Conservation (phyloP, 371 early-diverging fungal species). For the Lichtheimia ramosa region DNA sequence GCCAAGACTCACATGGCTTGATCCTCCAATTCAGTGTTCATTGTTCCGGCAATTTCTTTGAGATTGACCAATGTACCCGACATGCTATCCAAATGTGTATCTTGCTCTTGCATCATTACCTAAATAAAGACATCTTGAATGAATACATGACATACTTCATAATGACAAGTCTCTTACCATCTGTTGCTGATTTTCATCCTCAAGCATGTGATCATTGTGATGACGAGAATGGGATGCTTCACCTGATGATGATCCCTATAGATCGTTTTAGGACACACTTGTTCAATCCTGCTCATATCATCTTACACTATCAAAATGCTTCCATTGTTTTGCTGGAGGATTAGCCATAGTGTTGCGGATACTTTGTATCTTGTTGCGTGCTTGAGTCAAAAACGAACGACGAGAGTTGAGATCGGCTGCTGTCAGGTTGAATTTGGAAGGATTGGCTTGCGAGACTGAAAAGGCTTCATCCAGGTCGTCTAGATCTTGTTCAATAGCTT, state of each 20-base stretch:
- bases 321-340: slow-evolving; percentile 28
- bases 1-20: slow-evolving; percentile 48
- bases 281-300: neutral
- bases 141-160: neutral
- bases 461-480: slow-evolving; percentile 63
- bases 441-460: slow-evolving; percentile 48
- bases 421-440: slow-evolving; percentile 52
- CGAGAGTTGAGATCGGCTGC: slow-evolving; percentile 44
- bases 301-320: neutral
- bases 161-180: slow-evolving; percentile 23
- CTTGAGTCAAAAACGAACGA: slow-evolving; percentile 46
- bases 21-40: slow-evolving; percentile 61
- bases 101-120: slow-evolving; percentile 64
- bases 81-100: slow-evolving; percentile 60
- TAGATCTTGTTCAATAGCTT: slow-evolving; percentile 56
- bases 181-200: slow-evolving; percentile 38
- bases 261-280: neutral
- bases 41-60: slow-evolving; percentile 63
- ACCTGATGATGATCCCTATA: neutral
- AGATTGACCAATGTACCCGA: slow-evolving; percentile 61
- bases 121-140: slow-evolving; percentile 2
- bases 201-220: slow-evolving; percentile 40
- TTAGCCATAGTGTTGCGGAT: slow-evolving; percentile 47
- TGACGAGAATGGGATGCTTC: slow-evolving; percentile 9
- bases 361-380: slow-evolving; percentile 35